Base-by-base conservation (phyloP, 2,329 filamentous ascomycete genomes). In the Diplodia mutila region DNA sequence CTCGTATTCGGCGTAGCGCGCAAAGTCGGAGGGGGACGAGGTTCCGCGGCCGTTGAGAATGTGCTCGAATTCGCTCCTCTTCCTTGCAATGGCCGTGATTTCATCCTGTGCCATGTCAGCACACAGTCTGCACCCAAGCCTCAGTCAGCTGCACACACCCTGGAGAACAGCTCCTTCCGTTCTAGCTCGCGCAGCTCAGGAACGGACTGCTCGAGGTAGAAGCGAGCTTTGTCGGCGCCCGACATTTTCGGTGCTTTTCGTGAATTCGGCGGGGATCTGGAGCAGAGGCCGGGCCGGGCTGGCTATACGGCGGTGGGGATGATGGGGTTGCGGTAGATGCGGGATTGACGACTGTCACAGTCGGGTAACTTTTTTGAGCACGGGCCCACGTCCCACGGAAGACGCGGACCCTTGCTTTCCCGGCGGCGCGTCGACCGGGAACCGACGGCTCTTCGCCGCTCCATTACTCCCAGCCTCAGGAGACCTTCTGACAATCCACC, bases 41-140 rank as follows among this genome's bases (percentile, higher is more conserved):
- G 90, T 89, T 59, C 93, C 92, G 27, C 93, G 89, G 3, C 92
- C 90, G 69, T 97, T 91, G 72, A 98, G 87, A 68, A 89, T 91
- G 81, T 97, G 94, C 79, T 99, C 95, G 77, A 94, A 96, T 73
- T 96, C 91, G 75, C 93, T 97, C 73, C 95, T 90, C 79, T 95
- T 97, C 76, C 90, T 90, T 64, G 96, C 90, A 71, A 99, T 93
- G 54, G 90, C 90, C 70, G 88, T 87, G 77, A 99, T 97, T 71
- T 99, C 94, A 72, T 96, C 91, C 89, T 95, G 73, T 25, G 53
- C 49, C 14, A 11, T n/a, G 54, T 67, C 16, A 67, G 65, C 46
- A 16, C 14, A 72, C n/a, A 23, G 29, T 8, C 65, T 71, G 71
- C 53, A 48, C 34, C 23, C 61, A n/a, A 29, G 18, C 12, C 34